Evolutionary conservation across 192 early-diverging fungal species (phyloP).

Genomic region (Podila epigama): DNA sequence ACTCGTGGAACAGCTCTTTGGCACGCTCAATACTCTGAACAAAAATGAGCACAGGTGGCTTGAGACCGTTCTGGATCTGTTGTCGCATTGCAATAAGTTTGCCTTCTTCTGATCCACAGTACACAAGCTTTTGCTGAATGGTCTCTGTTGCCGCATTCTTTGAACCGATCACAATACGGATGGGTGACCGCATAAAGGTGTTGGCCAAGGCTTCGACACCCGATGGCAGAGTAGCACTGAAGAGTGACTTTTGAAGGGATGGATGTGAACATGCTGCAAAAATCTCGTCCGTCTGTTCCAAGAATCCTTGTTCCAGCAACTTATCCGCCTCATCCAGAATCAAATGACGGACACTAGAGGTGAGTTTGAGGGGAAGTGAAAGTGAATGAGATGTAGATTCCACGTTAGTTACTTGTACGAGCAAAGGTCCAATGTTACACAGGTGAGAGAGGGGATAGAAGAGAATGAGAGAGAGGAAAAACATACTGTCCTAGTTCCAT

Average conservation of each 20-base stretch:
- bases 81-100: conserved; percentile 94
- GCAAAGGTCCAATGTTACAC: too few species aligned
- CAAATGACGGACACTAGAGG: conserved; percentile 67
- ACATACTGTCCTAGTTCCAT: conserved; percentile 76
- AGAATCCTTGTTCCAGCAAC: conserved; percentile 81
- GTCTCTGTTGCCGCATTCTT: conserved; percentile 93
- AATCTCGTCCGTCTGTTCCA: conserved; percentile 90
- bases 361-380: not conserved
- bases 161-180: conserved; percentile 87
- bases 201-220: conserved; percentile 91
- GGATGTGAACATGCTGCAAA: conserved; percentile 82
- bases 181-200: conserved; percentile 89
- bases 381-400: too few species aligned
- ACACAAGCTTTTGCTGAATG: conserved; percentile 89
- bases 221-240: conserved; percentile 94
- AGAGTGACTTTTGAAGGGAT: conserved; percentile 81
- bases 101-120: conserved; percentile 92
- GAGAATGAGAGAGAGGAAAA: not conserved
- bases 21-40: conserved; percentile 98
- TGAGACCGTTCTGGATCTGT: conserved; percentile 80
- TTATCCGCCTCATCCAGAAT: conserved; percentile 89
- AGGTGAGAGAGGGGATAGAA: not conserved
- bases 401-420: too few species aligned
- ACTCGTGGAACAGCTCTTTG: conserved; percentile 94
- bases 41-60: conserved; percentile 95